Evolutionary conservation across 257 asterid species (phyloP).

Genomic region (Solanum peruvianum): DNA sequence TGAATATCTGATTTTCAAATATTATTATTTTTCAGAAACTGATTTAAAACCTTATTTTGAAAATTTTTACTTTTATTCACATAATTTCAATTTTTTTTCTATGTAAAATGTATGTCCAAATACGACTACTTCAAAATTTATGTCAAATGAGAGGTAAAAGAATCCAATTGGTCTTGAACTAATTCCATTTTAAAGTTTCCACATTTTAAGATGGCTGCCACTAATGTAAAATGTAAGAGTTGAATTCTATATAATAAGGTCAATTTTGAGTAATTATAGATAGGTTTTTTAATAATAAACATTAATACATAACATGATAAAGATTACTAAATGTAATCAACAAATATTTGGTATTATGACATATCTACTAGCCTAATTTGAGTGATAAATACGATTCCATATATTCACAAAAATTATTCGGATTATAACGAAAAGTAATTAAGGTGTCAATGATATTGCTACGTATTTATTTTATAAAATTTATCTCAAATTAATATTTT

Average conservation of each 20-base stretch:
- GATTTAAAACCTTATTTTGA: fast-evolving
- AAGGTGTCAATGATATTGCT: not conserved
- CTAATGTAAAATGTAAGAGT: not conserved
- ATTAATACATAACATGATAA: not conserved
- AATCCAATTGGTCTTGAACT: not conserved
- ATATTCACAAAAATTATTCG: not conserved
- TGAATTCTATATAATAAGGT: not conserved
- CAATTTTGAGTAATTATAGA: not conserved
- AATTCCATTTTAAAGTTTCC: not conserved
- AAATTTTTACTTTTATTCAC: not conserved
- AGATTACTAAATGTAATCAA: not conserved
- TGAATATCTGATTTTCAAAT: not conserved
- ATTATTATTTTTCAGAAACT: fast-evolving
- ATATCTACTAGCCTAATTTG: not conserved
- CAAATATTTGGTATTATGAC: not conserved
- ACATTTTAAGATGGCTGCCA: not conserved
- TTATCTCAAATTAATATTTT: no score
- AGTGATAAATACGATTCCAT: not conserved
- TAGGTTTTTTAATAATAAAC: not conserved
- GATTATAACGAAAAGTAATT: not conserved
- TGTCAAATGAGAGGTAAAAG: not conserved
- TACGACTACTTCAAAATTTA: not conserved
- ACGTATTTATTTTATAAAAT: no score
- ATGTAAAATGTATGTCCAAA: not conserved
- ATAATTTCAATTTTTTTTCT: not conserved